Base-by-base conservation (phyloP, 225 moss, liverwort and hornwort species). In the Lunularia cruciata region DNA sequence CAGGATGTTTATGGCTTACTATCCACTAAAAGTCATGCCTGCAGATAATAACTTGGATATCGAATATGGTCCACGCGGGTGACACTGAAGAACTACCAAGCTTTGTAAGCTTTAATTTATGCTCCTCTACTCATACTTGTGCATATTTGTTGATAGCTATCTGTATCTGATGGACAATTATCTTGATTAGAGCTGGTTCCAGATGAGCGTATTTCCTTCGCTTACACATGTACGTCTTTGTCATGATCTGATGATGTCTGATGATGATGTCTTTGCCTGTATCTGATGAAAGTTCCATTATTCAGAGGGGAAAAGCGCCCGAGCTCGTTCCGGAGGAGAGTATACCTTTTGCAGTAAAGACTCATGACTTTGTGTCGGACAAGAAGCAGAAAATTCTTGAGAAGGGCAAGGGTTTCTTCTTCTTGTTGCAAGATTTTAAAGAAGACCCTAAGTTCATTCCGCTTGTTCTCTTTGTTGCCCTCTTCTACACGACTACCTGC, bases 31-130 rank as follows among this genome's bases (percentile, higher is more conserved):
- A 35, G 28, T 25, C 28, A 36, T 57, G 76, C 0, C 10, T 62
- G 53, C 68, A 84, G 52, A 76, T 92, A 58, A 75, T 80, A 65
- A 33, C 76, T 32, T 92, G 92, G 90, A 68, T 92, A 31, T 86
- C 90, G 20, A 55, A 77, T 32, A 88, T 92, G 90, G 82, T 92
- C 14, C 46, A 67, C 23, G 76, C 84, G 71, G 92, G 92, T 52
- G 86, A 92, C 77, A 80, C 78, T 3, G 68, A 86, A 22, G 71
- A 72, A 52, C 81, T 92, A 19, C 90, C 88, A 11, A 76, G 67
- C 57, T 92, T 88, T 76, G 84, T 84, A 75, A 63, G 78, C 53
- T 10, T 58, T 63, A 30, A 42, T 13, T 26, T n/a, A n/a, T n/a
- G n/a, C n/a, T 5, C 25, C 25, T 16, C 8, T 60, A 2, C 10